Conservation (phyloP, 768 basidiomycete species). For the Phylloporus rhodoxanthus region DNA sequence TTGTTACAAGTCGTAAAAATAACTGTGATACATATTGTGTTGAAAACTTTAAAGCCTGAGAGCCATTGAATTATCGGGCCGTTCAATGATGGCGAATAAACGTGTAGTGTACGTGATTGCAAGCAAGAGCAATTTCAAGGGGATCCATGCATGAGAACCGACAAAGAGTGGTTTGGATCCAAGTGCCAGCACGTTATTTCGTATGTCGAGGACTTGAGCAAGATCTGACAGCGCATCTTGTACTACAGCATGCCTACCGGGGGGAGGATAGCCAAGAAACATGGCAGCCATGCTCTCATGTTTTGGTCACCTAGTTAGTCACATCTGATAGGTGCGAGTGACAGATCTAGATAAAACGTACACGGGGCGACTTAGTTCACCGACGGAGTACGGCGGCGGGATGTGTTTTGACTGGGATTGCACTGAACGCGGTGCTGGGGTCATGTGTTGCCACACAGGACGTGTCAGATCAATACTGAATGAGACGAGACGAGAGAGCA, state of each 20-base stretch:
- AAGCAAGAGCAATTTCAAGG: slow-evolving; percentile 9
- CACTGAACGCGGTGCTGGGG: slow-evolving; percentile 5
- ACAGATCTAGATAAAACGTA: slow-evolving; percentile 1
- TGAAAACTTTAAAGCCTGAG: slow-evolving; percentile 25
- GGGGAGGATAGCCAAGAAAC: slow-evolving; percentile 15
- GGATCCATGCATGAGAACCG: slow-evolving; percentile 25
- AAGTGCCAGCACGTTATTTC: slow-evolving; percentile 5
- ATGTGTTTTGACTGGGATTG: slow-evolving; percentile 1
- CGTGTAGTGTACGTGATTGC: slow-evolving; percentile 27
- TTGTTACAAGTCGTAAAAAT: slow-evolving; percentile 8
- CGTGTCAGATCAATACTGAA: slow-evolving; percentile 17
- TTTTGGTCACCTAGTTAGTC: slow-evolving; percentile 6
- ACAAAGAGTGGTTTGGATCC: neutral
- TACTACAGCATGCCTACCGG: slow-evolving; percentile 5
- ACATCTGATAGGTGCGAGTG: neutral
- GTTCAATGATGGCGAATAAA: slow-evolving; percentile 6
- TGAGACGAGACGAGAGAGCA: slow-evolving; percentile 8
- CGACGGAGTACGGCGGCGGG: slow-evolving; percentile 2
- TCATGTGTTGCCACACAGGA: slow-evolving; percentile 25
- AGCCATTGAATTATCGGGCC: slow-evolving; percentile 13
- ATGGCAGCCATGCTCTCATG: slow-evolving; percentile 9
- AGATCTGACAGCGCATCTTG: slow-evolving; percentile 12
- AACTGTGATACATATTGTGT: slow-evolving; percentile 6
- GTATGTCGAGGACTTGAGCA: slow-evolving; percentile 4
- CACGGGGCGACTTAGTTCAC: slow-evolving; percentile 8